Percentiles rank a stretch among this genome's conserved stretches.
Evolutionary conservation across 2,329 filamentous ascomycete species (phyloP).

Genomic region (Aspergillus viridinutans): DNA sequence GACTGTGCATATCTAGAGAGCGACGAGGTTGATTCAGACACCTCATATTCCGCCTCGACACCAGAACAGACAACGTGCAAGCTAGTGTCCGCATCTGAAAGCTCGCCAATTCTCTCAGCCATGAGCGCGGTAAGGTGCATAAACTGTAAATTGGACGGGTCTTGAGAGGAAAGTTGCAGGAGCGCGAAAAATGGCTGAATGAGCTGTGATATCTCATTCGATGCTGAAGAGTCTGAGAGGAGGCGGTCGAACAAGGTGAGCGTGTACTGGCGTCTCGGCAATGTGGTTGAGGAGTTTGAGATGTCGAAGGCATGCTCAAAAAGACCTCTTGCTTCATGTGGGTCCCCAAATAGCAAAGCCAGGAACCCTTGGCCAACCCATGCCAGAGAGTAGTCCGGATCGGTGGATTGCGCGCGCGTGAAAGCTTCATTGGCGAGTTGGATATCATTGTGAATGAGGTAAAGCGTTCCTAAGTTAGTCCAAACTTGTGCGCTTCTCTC

Average conservation of each 20-base stretch:
- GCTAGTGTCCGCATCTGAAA: constrained; percentile 57
- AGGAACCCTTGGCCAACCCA: constrained; percentile 93
- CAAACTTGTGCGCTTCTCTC: constrained; percentile 80
- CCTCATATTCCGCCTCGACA: constrained; percentile 79
- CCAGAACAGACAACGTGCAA: constrained; percentile 64
- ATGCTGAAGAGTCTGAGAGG: constrained; percentile 50
- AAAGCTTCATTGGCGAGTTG: constrained; percentile 88
- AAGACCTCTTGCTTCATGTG: constrained; percentile 72
- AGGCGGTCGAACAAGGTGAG: constrained; percentile 79
- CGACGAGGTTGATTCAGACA: constrained; percentile 69
- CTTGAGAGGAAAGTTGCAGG: constrained; percentile 70
- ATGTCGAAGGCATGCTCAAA: constrained; percentile 96
- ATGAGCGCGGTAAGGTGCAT: constrained; percentile 76
- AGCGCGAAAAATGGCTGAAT: constrained; percentile 87
- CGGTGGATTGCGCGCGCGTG: constrained; percentile 83
- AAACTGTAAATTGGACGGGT: constrained; percentile 66
- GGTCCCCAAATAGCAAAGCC: constrained; percentile 70
- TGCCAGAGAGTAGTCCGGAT: constrained; percentile 87
- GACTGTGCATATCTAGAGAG: constrained; percentile 75
- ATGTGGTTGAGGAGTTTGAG: constrained; percentile 67
- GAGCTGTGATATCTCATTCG: constrained; percentile 57
- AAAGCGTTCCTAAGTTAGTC: constrained; percentile 87
- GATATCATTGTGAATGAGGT: constrained; percentile 75
- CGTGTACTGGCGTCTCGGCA: constrained; percentile 75
- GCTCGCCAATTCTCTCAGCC: constrained; percentile 73